phyloP scores from a whole-genome alignment of 2,329 filamentous ascomycete genomes.

The Penicillium sp. region DNA sequence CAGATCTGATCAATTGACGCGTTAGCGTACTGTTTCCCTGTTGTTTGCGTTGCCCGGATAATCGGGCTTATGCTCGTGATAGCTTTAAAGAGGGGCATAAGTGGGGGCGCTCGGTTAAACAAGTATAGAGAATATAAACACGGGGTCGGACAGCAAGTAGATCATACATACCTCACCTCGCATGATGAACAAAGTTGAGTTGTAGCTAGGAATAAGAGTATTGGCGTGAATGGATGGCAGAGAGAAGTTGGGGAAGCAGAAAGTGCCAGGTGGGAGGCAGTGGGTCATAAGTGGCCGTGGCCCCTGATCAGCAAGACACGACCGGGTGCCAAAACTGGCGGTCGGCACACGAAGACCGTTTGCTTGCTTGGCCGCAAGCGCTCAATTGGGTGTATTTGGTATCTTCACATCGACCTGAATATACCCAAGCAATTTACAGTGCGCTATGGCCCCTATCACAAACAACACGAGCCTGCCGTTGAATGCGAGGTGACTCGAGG shows the following conservation, averaged over 20 bases:
- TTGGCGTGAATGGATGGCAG: neutral
- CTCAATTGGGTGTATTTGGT: neutral
- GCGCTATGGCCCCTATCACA: neutral
- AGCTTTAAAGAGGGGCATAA: constrained; percentile 18
- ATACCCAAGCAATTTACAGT: neutral
- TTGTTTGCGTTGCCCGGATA: neutral
- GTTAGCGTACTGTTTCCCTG: constrained; percentile 8
- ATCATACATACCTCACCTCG: constrained; percentile 36
- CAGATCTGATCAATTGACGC: constrained; percentile 50
- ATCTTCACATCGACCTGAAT: neutral
- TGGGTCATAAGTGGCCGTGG: neutral
- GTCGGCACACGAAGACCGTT: neutral
- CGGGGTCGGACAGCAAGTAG: neutral
- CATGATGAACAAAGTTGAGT: constrained; percentile 25
- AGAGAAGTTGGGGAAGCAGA: neutral
- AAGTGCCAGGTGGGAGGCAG: neutral
- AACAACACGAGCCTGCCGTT: neutral
- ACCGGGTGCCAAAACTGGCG: neutral
- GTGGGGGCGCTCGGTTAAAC: constrained; percentile 13
- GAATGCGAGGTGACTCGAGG: neutral
- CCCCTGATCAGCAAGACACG: neutral
- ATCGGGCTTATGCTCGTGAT: constrained; percentile 1
- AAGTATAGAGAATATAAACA: constrained; percentile 14
- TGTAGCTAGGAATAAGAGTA: neutral
- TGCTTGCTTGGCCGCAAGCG: neutral